Conservation (phyloP, 164 flowering plant species). For the Brasenia schreberi region DNA sequence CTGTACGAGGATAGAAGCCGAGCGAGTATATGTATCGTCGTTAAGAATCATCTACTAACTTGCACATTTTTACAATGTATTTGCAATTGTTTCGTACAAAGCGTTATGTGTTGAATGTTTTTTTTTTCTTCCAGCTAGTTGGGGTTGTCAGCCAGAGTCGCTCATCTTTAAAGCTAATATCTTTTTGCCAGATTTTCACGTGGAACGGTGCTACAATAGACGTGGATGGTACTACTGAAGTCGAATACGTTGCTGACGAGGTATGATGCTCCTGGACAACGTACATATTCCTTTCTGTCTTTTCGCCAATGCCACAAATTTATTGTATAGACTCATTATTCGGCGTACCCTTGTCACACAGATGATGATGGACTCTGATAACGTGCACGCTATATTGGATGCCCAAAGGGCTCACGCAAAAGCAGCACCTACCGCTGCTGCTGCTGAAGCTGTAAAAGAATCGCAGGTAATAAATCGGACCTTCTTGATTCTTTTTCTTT, state of each 20-base stretch:
- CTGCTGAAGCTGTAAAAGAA: not conserved
- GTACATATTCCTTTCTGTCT: too few relatives aligned
- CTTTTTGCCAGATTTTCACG: conserved; percentile 51
- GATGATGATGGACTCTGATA: not conserved
- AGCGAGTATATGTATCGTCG: too few relatives aligned
- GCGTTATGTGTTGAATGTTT: too few relatives aligned
- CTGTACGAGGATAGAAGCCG: too few relatives aligned
- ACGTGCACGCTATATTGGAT: conserved; percentile 79
- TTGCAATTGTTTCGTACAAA: too few relatives aligned
- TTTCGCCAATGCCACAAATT: not conserved
- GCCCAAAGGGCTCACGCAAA: conserved; percentile 79
- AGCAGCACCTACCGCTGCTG: conserved; percentile 37
- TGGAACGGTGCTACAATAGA: conserved; percentile 97
- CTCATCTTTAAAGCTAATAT: too few relatives aligned
- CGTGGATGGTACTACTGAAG: conserved; percentile 72
- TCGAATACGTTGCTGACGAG: conserved; percentile 94
- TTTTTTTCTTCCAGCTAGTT: too few relatives aligned
- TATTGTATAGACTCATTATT: not conserved
- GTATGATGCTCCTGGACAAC: conserved; percentile 16
- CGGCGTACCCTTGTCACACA: not conserved
- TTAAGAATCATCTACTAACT: too few relatives aligned
- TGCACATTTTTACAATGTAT: too few relatives aligned
- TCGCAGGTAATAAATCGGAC: not conserved
- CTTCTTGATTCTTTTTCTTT: not conserved
- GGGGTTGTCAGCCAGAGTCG: too few relatives aligned